Evolutionary conservation across 805 yeast genomes (phyloP), one percentile per base, ranked within the genome.

Genomic region (Metschnikowia lunata): DNA sequence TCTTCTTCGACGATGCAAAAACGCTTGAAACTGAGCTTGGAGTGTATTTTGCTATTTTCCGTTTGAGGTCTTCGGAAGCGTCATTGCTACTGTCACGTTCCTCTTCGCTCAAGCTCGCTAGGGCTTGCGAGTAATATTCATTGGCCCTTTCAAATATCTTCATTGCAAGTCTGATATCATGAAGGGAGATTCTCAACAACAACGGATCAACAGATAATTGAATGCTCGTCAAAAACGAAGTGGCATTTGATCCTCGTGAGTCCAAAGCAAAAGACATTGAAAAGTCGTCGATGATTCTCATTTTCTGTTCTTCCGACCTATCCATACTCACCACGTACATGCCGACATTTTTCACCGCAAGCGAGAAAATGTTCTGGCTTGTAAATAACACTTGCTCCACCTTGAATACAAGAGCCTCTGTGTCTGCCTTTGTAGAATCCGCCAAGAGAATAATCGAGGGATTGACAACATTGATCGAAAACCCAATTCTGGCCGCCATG

Each of bases 331-430:
- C 79, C 47, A 93, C 66, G 57, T 86, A 93, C 83, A 93, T 80
- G 2, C 98, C 97, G 41, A 89, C 79, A 47, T 85, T 87, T 50
- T 82, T 77, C 0, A 87, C 83, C 26, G 86, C 79, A 6, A 89
- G 59, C 0, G 91, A 76, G 0, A 76, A 63, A 3, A 83, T 78
- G 45, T 80, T 78, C 56, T 85, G 89, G 46, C 84, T 79, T 0
- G 91, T 76, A 3, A 87, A 59, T 36, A 83, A 66, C 3, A 89
- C 63, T 57, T 90, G 96, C 47, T 85, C 95, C 11, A 89, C 80
- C 56, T 87, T 86, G 67, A 93, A 84, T 1, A 91, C 97, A 48
- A 91, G 76, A 0, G 98, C 98, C 55, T 90, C 96, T 0, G 96
- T 79, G 48, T 81, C 74, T 2, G 64, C 59, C 7, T 74, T 69